Percentiles rank a stretch among this genome's conserved stretches.
Evolutionary conservation across 2,329 filamentous ascomycete genomes (phyloP).

Genomic region (Elsinoe necatrix): DNA sequence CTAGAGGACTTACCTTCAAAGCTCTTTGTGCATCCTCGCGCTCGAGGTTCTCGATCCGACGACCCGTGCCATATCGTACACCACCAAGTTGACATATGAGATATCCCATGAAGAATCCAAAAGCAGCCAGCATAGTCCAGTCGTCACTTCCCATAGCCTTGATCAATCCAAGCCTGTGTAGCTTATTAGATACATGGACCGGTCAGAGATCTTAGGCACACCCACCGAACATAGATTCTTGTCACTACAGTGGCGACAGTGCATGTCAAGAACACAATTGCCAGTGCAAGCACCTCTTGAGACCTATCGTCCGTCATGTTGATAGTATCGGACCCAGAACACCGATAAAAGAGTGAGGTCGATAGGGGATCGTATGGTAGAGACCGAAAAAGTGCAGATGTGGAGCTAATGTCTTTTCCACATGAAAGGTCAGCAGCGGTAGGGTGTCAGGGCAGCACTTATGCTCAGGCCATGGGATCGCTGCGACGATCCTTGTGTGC

Average conservation of each 20-base stretch:
- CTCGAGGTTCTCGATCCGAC: constrained; percentile 30
- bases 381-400: not conserved
- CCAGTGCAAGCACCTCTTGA: constrained; percentile 2
- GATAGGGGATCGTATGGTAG: not conserved
- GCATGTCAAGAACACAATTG: constrained; percentile 4
- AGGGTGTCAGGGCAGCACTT: not conserved
- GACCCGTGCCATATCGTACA: constrained; percentile 33
- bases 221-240: constrained; percentile 18
- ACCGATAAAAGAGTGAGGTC: not conserved
- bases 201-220: not conserved
- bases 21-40: constrained; percentile 26
- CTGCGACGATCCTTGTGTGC: constrained; percentile 1
- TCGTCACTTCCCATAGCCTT: constrained; percentile 36
- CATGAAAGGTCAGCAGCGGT: not conserved
- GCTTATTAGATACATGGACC: not conserved
- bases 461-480: constrained; percentile 11
- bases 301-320: constrained; percentile 10
- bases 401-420: not conserved
- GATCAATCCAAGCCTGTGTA: constrained; percentile 26
- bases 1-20: constrained; percentile 22
- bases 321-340: not conserved
- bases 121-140: constrained; percentile 33
- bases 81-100: constrained; percentile 34
- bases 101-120: constrained; percentile 34
- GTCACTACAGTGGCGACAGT: constrained; percentile 10